Percentiles rank a stretch among this genome's conserved stretches.
These are phyloP conservation scores for Sinapis alba DNA, from an alignment of 441 rosid species.

Conservation along the genomic window DNA sequence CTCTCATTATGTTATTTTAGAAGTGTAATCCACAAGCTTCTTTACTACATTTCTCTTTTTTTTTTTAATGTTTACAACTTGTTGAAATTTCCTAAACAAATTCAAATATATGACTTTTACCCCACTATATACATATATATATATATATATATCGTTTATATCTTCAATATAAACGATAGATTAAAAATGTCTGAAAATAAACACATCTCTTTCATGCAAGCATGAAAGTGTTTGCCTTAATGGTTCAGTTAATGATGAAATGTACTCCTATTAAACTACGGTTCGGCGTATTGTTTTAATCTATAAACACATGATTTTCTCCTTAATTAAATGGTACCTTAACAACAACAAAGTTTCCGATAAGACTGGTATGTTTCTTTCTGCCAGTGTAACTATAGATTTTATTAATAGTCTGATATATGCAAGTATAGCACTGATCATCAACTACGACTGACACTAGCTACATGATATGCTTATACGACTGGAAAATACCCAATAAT, in stretches of 20 bases:
- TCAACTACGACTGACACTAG: conserved; percentile 6
- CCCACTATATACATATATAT: background rate
- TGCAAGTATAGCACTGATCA: background rate
- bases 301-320: background rate
- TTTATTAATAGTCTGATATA: conserved; percentile 4
- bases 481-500: conserved; percentile 17
- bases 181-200: background rate
- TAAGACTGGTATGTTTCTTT: background rate
- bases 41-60: conserved; percentile 16
- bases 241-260: background rate
- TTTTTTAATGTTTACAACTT: background rate
- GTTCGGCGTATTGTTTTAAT: background rate
- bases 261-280: background rate
- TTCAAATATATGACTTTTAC: background rate
- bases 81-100: background rate
- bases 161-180: background rate
- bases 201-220: background rate
- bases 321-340: background rate
- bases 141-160: too few relatives aligned
- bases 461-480: conserved; percentile 22
- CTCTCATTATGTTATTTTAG: conserved; percentile 27
- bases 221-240: background rate
- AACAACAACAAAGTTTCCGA: background rate
- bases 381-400: background rate
- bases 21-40: conserved; percentile 36